Conservation (phyloP, 2,329 filamentous ascomycete genomes). For the Alternaria sp. region DNA sequence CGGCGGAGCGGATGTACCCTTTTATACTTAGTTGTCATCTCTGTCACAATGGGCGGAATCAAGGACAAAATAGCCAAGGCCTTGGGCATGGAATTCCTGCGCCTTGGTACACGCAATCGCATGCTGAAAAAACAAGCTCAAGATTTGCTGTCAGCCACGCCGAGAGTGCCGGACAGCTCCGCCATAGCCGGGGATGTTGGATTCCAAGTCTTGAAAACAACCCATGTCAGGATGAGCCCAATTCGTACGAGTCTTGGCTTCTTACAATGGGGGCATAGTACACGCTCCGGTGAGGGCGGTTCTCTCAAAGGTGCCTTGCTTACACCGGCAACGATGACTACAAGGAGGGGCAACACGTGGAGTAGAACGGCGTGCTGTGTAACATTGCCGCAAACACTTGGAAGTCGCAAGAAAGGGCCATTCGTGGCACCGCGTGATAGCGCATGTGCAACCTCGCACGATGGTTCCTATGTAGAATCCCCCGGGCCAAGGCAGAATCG, state of each 20-base stretch:
- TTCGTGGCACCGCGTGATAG: background rate
- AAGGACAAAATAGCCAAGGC: slow-evolving; percentile 7
- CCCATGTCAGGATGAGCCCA: background rate
- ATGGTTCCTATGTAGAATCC: background rate
- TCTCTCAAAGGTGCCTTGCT: background rate
- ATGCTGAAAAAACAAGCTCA: slow-evolving; percentile 5
- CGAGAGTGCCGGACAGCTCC: slow-evolving; percentile 2
- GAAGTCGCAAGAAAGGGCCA: background rate
- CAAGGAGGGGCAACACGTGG: background rate
- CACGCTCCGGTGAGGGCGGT: background rate
- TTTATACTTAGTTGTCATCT: slow-evolving; percentile 7
- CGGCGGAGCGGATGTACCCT: background rate
- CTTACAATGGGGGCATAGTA: background rate
- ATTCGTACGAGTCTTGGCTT: background rate
- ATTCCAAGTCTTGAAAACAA: background rate
- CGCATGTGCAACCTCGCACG: background rate
- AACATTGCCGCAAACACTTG: background rate
- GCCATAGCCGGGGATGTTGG: background rate
- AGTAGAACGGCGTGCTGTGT: background rate
- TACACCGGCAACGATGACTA: background rate
- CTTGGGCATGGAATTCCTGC: background rate
- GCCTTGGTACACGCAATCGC: background rate
- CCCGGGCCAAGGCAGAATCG: slow-evolving; percentile 24
- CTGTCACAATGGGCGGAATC: background rate
- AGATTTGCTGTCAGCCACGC: background rate